Evolutionary conservation across 257 asterid genomes (phyloP).

Genomic region (Mentha longifolia): DNA sequence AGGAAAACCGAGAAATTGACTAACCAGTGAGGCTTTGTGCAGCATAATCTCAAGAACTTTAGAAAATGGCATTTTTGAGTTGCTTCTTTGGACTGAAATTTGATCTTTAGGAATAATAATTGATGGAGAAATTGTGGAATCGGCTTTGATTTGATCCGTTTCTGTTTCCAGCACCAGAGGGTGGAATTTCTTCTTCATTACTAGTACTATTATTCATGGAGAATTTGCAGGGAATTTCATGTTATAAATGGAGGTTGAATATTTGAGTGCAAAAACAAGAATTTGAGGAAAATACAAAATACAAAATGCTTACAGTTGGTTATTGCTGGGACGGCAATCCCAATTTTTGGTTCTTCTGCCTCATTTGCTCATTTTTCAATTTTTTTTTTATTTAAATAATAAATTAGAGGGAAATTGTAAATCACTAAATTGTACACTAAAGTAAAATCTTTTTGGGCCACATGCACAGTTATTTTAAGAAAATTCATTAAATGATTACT

Average conservation of each 20-base stretch:
- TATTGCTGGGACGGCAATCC: constrained; percentile 35
- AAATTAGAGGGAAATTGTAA: no score
- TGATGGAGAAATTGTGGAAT: no score
- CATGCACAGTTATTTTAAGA: no score
- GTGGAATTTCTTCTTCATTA: constrained; percentile 33
- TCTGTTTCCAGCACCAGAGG: constrained; percentile 28
- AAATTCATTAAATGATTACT: no score
- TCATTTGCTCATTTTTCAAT: no score
- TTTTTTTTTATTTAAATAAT: no score
- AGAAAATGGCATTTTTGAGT: constrained; percentile 17
- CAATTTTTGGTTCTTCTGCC: constrained; percentile 6
- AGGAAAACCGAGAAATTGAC: neutral
- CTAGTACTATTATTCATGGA: neutral
- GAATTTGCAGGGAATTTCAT: neutral
- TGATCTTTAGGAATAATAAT: constrained; percentile 5
- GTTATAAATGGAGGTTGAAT: constrained; percentile 12
- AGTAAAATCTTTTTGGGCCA: no score
- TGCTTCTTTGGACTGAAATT: neutral
- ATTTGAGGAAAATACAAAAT: constrained; percentile 26
- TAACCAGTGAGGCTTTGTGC: constrained; percentile 27
- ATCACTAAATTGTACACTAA: no score
- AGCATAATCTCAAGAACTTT: constrained; percentile 29
- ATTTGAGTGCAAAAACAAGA: constrained; percentile 9
- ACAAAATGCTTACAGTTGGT: constrained; percentile 19
- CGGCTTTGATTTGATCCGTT: no score